Evolutionary conservation across 169 alveolate genomes (phyloP), one percentile per base, ranked within the genome.

Genomic region (Babesia divergens): DNA sequence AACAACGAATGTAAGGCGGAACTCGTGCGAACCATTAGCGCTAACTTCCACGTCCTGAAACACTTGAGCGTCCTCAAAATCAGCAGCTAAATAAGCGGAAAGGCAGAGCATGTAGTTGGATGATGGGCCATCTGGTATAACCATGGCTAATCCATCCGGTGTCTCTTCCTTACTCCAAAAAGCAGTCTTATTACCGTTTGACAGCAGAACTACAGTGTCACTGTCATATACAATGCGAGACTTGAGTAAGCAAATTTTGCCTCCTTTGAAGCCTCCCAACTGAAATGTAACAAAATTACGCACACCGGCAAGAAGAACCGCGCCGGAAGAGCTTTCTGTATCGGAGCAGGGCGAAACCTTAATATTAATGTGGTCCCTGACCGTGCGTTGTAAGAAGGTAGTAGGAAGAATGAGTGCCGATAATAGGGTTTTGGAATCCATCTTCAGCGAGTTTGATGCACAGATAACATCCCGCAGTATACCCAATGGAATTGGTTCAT

Each of bases 401-500:
- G 59, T 29, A 35, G 72, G 72, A 0, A 62, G 35, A 40, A 62
- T n/a, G 26, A 62, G 46, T 24, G 60, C 11, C 20, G 56, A 40
- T 1, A 62, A 24, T 1, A 44, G 13, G 59, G 24, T 29, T 2
- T 29, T 28, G 35, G 44, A 5, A 7, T 6, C 18, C 1, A 62
- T 18, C 3, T 40, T 59, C 1, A 34, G 51, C 14, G 46, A 3
- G 50, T 62, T 62, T n/a, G 29, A 7, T 8, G 47, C 28, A 1
- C 32, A 24, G 18, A 62, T 24, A 7, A 62, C 72, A 31, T 49
- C 60, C 34, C 59, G 43, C 6, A 62, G 56, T 9, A 62, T 28
- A n/a, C 34, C 59, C 35, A 62, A 31, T 16, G 72, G 72, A 28
- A 62, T 62, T 9, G 72, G 72, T 62, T 58, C 16, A n/a, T 38